A percentile compares a stretch with the other conserved stretches of the same genome.
Evolutionary conservation across 345 rosid genomes (phyloP).

Genomic region (Bruguiera gymnorhiza): DNA sequence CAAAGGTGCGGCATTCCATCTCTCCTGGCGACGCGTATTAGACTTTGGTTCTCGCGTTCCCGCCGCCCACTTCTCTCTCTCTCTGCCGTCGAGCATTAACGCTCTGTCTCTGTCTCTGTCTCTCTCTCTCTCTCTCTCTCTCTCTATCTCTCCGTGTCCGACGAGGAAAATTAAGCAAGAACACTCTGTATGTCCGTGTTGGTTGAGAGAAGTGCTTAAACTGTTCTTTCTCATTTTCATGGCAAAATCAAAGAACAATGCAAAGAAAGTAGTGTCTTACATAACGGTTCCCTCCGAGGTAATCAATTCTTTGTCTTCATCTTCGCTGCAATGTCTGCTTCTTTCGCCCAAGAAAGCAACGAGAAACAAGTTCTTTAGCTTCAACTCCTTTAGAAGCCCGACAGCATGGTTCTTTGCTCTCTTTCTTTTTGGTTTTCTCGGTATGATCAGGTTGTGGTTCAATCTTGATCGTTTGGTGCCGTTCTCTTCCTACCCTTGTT

Average conservation of each 20-base stretch:
- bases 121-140: slow-evolving; percentile 2
- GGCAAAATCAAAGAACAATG: slow-evolving; percentile 29
- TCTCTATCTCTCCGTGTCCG: neutral
- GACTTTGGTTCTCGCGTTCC: neutral
- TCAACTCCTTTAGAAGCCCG: slow-evolving; percentile 39
- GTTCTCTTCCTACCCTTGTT: slow-evolving; percentile 50
- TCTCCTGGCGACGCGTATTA: slow-evolving; percentile 5
- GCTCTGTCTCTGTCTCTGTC: neutral
- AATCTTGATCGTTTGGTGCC: slow-evolving; percentile 47
- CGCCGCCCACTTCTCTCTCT: slow-evolving; percentile 5
- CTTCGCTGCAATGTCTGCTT: slow-evolving; percentile 56
- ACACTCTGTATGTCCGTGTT: neutral
- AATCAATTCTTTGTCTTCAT: slow-evolving; percentile 45
- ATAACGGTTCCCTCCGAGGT: slow-evolving; percentile 33
- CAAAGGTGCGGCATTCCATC: no score
- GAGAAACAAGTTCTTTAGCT: slow-evolving; percentile 25
- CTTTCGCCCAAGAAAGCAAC: slow-evolving; percentile 49
- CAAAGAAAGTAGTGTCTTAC: slow-evolving; percentile 27
- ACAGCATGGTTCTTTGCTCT: slow-evolving; percentile 52
- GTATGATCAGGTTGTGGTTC: slow-evolving; percentile 45
- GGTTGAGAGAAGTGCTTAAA: neutral
- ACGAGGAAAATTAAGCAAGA: neutral
- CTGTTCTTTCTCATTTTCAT: neutral
- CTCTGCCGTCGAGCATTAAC: neutral
- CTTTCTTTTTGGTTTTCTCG: slow-evolving; percentile 52